phyloP scores from a whole-genome alignment of 2,329 filamentous ascomycete genomes.

The Lecanicillium sp. region DNA sequence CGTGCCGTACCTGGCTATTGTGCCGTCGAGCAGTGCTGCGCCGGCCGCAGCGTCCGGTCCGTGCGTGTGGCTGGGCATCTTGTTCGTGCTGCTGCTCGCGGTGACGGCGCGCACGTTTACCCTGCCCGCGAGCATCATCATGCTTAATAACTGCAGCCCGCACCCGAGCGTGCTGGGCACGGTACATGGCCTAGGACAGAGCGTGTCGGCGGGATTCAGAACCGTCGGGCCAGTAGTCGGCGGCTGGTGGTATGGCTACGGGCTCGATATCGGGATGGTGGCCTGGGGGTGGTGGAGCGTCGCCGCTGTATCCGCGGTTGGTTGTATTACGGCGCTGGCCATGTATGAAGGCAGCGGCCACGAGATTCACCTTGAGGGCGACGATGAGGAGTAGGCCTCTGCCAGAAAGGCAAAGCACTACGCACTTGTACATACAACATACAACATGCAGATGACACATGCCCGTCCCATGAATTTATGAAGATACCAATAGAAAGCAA shows the following conservation, averaged over 20 bases:
- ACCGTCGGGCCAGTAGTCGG: constrained; percentile 46
- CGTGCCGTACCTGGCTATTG: constrained; percentile 59
- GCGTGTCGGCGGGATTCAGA: constrained; percentile 43
- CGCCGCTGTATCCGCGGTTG: constrained; percentile 45
- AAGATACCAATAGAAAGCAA: not conserved
- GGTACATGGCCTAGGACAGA: constrained; percentile 48
- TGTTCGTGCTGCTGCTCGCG: constrained; percentile 59
- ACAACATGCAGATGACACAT: too few species aligned
- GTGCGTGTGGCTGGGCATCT: constrained; percentile 55
- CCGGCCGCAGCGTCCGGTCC: constrained; percentile 40
- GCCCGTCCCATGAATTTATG: too few species aligned
- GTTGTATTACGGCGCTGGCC: constrained; percentile 52
- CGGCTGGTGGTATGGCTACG: constrained; percentile 42
- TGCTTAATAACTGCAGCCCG: constrained; percentile 56
- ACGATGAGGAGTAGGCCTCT: constrained; percentile 33
- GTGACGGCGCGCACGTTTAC: constrained; percentile 68
- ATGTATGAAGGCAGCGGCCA: constrained; percentile 62
- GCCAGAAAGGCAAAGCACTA: too few species aligned
- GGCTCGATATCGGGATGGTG: constrained; percentile 40
- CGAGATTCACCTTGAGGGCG: constrained; percentile 48
- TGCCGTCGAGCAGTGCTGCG: constrained; percentile 44
- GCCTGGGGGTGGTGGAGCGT: constrained; percentile 44
- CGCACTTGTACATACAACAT: too few species aligned
- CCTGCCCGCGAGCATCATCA: constrained; percentile 51
- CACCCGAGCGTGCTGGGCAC: constrained; percentile 53